Conservation (phyloP, 768 basidiomycete genomes). For the Mycena galopus region DNA sequence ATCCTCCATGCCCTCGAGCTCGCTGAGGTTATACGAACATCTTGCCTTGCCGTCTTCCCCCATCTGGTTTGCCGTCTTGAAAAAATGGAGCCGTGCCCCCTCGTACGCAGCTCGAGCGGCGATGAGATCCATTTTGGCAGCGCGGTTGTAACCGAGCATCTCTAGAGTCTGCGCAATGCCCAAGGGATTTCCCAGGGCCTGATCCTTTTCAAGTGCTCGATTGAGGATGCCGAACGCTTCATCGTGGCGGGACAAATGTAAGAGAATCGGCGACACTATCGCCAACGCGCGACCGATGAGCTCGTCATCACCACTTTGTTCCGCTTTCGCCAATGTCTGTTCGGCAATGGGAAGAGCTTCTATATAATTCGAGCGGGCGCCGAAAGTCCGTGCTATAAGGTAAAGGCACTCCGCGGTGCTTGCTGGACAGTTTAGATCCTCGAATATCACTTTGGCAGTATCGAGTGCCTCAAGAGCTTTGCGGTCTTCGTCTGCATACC, state of each 20-base stretch:
- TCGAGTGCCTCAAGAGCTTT: slow-evolving; percentile 15
- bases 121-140: slow-evolving; percentile 16
- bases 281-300: too few relatives aligned
- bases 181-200: neutral
- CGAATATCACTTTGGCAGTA: slow-evolving; percentile 23
- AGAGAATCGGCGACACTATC: too few relatives aligned
- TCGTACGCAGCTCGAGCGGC: slow-evolving; percentile 21
- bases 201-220: neutral
- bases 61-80: neutral
- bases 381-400: slow-evolving; percentile 9
- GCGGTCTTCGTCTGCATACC: neutral
- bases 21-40: neutral
- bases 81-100: slow-evolving; percentile 19
- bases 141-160: slow-evolving; percentile 18
- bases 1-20: neutral
- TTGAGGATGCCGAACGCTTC: neutral
- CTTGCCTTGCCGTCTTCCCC: neutral
- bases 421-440: slow-evolving; percentile 16
- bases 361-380: neutral
- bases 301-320: neutral
- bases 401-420: slow-evolving; percentile 28
- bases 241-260: too few relatives aligned
- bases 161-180: slow-evolving; percentile 27
- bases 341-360: slow-evolving; percentile 12
- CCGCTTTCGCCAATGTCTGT: neutral